phyloP scores from a whole-genome alignment of 2,329 filamentous ascomycete species.

The Xylaria multiplex region DNA sequence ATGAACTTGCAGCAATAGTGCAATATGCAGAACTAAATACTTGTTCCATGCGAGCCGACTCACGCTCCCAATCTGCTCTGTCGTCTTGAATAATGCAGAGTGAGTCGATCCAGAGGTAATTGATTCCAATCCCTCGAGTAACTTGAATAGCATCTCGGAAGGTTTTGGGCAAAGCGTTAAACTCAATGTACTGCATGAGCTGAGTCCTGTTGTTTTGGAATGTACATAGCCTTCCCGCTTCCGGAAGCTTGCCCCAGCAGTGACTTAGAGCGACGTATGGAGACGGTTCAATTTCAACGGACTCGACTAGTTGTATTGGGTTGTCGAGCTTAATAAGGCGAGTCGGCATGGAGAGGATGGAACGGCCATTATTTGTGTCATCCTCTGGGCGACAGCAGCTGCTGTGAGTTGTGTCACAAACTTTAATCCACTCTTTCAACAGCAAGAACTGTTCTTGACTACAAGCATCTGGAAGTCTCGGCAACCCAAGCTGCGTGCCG shows the following conservation, averaged over 20 bases:
- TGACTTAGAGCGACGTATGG: conserved; percentile 28
- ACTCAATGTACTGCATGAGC: conserved; percentile 16
- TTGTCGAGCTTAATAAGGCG: conserved; percentile 21
- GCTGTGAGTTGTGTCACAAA: conserved; percentile 15
- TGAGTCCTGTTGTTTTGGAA: neutral
- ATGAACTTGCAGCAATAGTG: conserved; percentile 33
- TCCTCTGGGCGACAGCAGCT: conserved; percentile 1
- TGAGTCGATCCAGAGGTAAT: conserved; percentile 14
- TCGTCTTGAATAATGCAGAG: conserved; percentile 12
- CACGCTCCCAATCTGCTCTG: conserved; percentile 14
- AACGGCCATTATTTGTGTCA: neutral
- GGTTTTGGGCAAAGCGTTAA: conserved; percentile 16
- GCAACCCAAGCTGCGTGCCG: conserved; percentile 23
- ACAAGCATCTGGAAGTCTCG: conserved; percentile 16
- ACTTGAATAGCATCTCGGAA: conserved; percentile 24
- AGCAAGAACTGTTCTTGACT: conserved; percentile 20
- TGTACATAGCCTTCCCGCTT: conserved; percentile 7
- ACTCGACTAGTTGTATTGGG: conserved; percentile 15
- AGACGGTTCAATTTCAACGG: conserved; percentile 2
- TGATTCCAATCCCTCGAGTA: conserved; percentile 10
- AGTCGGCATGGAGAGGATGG: conserved; percentile 20
- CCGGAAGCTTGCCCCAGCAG: conserved; percentile 22
- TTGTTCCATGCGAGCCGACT: conserved; percentile 28
- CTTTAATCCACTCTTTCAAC: conserved; percentile 24
- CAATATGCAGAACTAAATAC: conserved; percentile 38